Evolutionary conservation across 2,329 filamentous ascomycete genomes (phyloP).

Genomic region (Xylariaceae sp.): DNA sequence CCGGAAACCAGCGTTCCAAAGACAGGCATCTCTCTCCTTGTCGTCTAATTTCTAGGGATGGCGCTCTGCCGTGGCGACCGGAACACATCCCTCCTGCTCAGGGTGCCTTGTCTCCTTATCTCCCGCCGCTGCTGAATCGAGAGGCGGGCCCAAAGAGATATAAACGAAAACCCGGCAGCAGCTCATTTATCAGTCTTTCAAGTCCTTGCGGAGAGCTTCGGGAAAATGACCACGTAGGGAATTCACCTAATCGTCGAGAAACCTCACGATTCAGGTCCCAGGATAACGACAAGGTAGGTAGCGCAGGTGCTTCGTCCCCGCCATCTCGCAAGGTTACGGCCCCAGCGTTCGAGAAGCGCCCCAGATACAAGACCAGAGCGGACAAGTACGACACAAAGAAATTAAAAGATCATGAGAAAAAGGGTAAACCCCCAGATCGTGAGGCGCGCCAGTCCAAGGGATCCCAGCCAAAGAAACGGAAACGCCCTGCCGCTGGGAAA

Average conservation of each 20-base stretch:
- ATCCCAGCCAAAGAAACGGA: slow-evolving; percentile 28
- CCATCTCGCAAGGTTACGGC: slow-evolving; percentile 11
- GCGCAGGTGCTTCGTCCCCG: slow-evolving; percentile 20
- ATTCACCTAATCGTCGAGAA: slow-evolving; percentile 10
- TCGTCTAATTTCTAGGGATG: slow-evolving; percentile 5
- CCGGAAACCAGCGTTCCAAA: slow-evolving; percentile 15
- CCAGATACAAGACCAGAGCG: slow-evolving; percentile 52
- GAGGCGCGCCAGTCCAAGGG: slow-evolving; percentile 14
- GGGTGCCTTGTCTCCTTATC: slow-evolving; percentile 12
- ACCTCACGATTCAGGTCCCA: slow-evolving; percentile 3
- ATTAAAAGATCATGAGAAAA: slow-evolving; percentile 24
- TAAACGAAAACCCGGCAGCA: slow-evolving; percentile 22
- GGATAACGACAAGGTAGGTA: slow-evolving; percentile 12
- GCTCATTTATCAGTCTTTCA: slow-evolving; percentile 29
- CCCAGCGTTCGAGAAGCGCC: slow-evolving; percentile 44
- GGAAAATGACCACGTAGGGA: slow-evolving; percentile 1
- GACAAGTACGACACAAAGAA: slow-evolving; percentile 50
- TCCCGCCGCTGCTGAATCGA: slow-evolving; percentile 6
- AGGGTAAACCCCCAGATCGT: slow-evolving; percentile 24
- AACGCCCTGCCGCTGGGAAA: slow-evolving; percentile 36
- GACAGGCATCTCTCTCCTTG: slow-evolving; percentile 6
- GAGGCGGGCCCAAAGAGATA: slow-evolving; percentile 21
- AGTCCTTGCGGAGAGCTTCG: slow-evolving; percentile 17
- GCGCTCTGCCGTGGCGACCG: slow-evolving; percentile 27
- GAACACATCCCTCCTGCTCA: slow-evolving; percentile 23